phyloP scores from a whole-genome alignment of 1,284 basidiomycete genomes.

The Hemileia vastatrix region DNA sequence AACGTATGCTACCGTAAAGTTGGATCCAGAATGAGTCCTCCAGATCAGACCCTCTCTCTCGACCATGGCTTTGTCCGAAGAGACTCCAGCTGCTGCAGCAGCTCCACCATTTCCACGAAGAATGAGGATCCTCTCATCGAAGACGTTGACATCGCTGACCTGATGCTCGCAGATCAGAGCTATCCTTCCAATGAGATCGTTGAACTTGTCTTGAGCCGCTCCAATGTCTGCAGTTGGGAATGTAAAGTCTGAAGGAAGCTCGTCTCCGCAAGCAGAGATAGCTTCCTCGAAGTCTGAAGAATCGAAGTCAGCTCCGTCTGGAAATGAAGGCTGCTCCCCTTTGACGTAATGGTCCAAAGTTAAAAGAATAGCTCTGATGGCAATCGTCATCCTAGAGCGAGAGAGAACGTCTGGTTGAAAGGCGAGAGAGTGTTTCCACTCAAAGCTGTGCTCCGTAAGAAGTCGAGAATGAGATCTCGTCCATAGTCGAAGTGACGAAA shows the following conservation, averaged over 20 bases:
- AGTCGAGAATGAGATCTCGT: constrained; percentile 60
- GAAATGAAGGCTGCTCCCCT: constrained; percentile 61
- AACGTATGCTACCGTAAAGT: constrained; percentile 65
- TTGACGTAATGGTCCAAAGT: constrained; percentile 63
- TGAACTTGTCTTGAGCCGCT: constrained; percentile 63
- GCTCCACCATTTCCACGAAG: neutral
- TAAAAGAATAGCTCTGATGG: constrained; percentile 65
- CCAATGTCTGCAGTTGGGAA: constrained; percentile 60
- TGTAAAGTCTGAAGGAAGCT: constrained; percentile 52
- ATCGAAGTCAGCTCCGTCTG: constrained; percentile 61
- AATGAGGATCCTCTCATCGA: constrained; percentile 71
- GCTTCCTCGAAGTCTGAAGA: constrained; percentile 53
- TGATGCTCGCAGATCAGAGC: constrained; percentile 58
- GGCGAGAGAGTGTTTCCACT: constrained; percentile 34
- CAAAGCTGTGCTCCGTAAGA: constrained; percentile 34
- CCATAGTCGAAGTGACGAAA: constrained; percentile 82
- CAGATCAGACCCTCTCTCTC: constrained; percentile 47
- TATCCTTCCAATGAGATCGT: constrained; percentile 56
- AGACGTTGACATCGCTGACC: constrained; percentile 66
- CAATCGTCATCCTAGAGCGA: constrained; percentile 60
- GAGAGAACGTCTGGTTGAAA: constrained; percentile 37
- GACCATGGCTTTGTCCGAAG: constrained; percentile 54
- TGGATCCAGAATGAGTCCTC: constrained; percentile 55
- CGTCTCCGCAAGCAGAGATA: constrained; percentile 58
- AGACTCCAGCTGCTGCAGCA: no score